Evolutionary conservation across 1,284 basidiomycete genomes (phyloP), one percentile per base, ranked within the genome.

Genomic region (Porogramme epimiltina): DNA sequence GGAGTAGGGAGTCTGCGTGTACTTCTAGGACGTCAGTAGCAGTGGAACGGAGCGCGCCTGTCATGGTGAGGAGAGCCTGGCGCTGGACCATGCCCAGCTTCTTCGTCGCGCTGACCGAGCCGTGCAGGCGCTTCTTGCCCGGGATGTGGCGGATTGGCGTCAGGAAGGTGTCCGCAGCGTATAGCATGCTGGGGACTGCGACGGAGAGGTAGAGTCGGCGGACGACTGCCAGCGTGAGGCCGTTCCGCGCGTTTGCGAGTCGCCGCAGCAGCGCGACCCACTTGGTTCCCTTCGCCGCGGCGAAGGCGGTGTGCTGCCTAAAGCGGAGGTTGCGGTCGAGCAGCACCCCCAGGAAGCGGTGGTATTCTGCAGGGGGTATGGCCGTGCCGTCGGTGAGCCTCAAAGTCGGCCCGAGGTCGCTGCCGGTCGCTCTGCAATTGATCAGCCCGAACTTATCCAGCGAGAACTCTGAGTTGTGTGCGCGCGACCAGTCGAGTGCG

Each of bases 311-410:
- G 16, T 76, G 75, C 31, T 67, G 56, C 10, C 61, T 59, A 56
- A 66, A 78, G 0, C 53, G 41, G 4, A 78, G 67, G 4, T 64
- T 38, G 3, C 64, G 56, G 58, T 78, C 73, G 0, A 78, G 15
- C 8, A 65, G 38, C 0, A 76, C 60, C 0, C 74, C 73, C 1
- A 76, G 62, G 44, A 70, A 70, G 40, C 70, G 71, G 19, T 62
- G 55, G 16, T 48, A 50, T 13, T 36, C 33, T 9, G 52, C 15
- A 9, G 63, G 49, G 2, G 37, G n/a, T 4, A 53, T 42, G 18
- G 61, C 56, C 1, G 51, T 50, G 10, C 48, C 41, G 16, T 49
- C 45, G 0, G 26, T 23, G 4, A 63, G 51, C 0, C 2, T 2
- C 2, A 63, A 50, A 0, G 52, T 0, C 0, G 55, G 60, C 1